A percentile compares a stretch with the other conserved stretches of the same genome.
phyloP scores from a whole-genome alignment of 2,329 filamentous ascomycete genomes.

The Elsinoe australis region DNA sequence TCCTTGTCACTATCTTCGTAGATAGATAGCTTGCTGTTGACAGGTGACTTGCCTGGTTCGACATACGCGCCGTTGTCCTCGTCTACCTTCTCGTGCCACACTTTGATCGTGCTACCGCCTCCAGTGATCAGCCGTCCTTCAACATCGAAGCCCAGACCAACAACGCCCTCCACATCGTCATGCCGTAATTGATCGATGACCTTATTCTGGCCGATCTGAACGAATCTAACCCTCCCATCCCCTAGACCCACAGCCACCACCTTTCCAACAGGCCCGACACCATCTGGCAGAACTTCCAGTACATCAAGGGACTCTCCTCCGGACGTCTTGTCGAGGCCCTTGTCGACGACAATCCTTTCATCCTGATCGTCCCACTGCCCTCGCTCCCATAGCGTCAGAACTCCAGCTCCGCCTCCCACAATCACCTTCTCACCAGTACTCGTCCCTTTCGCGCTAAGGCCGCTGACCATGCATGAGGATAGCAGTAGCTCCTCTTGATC shows the following conservation, averaged over 20 bases:
- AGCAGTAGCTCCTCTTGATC: constrained; percentile 92
- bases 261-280: constrained; percentile 58
- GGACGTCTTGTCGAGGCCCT: constrained; percentile 37
- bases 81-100: constrained; percentile 66
- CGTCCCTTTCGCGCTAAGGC: constrained; percentile 57
- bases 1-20: constrained; percentile 37
- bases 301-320: constrained; percentile 75
- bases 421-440: constrained; percentile 67
- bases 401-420: constrained; percentile 69
- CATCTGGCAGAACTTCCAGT: constrained; percentile 63
- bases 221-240: constrained; percentile 70
- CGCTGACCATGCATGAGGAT: constrained; percentile 69
- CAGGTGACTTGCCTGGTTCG: constrained; percentile 34
- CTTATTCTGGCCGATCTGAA: constrained; percentile 66
- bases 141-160: constrained; percentile 75
- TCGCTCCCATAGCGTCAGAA: constrained; percentile 88
- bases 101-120: constrained; percentile 76
- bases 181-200: constrained; percentile 63
- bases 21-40: constrained; percentile 30
- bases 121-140: constrained; percentile 81
- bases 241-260: constrained; percentile 73
- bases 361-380: constrained; percentile 94
- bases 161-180: constrained; percentile 80
- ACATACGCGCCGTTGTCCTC: constrained; percentile 42
- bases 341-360: constrained; percentile 72